phyloP scores from a whole-genome alignment of 768 basidiomycete genomes.

The Wakefieldia striispora region DNA sequence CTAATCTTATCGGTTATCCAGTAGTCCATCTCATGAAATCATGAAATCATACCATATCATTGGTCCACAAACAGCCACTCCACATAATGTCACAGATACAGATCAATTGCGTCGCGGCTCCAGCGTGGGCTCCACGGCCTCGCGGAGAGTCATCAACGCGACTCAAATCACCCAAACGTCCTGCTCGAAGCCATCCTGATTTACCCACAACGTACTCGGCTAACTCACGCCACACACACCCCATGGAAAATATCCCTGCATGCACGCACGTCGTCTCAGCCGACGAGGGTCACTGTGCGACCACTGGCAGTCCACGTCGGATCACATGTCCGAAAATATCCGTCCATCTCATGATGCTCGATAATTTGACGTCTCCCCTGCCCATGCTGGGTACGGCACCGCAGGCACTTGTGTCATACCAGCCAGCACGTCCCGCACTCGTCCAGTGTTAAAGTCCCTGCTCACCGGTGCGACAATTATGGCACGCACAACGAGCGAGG shows the following conservation, averaged over 20 bases:
- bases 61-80: background rate
- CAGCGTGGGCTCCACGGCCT: conserved; percentile 30
- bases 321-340: conserved; percentile 16
- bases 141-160: conserved; percentile 18
- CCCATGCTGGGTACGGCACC: conserved; percentile 22
- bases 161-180: conserved; percentile 12
- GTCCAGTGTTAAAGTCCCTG: conserved; percentile 41
- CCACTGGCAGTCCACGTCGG: conserved; percentile 8
- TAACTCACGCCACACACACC: conserved; percentile 20
- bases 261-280: conserved; percentile 17
- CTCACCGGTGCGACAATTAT: conserved; percentile 45
- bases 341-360: conserved; percentile 3
- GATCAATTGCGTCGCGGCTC: conserved; percentile 26
- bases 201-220: conserved; percentile 30
- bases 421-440: conserved; percentile 23
- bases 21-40: conserved; percentile 4
- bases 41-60: conserved; percentile 16
- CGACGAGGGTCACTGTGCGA: conserved; percentile 14
- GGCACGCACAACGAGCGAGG: conserved; percentile 50
- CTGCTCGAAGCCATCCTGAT: conserved; percentile 4
- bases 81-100: conserved; percentile 18
- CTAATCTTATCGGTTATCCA: conserved; percentile 32
- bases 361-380: background rate
- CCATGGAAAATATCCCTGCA: conserved; percentile 14
- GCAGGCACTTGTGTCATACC: conserved; percentile 16